These are phyloP conservation scores for Populus pruinosa DNA, from an alignment of 345 rosid species.

Conservation along the genomic window DNA sequence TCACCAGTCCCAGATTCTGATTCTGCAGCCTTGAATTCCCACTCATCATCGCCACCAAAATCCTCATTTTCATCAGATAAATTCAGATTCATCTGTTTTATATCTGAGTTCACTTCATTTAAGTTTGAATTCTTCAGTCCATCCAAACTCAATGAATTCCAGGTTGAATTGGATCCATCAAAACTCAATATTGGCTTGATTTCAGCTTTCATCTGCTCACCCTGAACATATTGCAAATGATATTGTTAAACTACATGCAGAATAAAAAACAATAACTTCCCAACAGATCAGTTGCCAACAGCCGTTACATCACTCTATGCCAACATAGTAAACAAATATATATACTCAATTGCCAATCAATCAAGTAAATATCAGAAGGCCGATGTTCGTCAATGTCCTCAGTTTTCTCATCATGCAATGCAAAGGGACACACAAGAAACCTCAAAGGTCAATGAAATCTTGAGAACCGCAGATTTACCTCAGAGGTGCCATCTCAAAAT, in stretches of 20 bases:
- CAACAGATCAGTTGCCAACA: not conserved
- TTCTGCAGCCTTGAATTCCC: slow-evolving; percentile 40
- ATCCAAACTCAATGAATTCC: slow-evolving; percentile 9
- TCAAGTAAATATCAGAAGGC: not conserved
- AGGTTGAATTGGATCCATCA: not conserved
- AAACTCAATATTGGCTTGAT: not conserved
- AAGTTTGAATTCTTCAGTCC: not conserved
- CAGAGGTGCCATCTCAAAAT: slow-evolving; percentile 3
- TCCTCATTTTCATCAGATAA: slow-evolving; percentile 17
- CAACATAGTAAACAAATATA: not conserved
- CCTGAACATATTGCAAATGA: slow-evolving; percentile 1
- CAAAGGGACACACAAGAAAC: not conserved
- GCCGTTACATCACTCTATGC: not conserved
- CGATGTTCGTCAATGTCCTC: not conserved
- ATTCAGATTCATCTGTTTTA: slow-evolving; percentile 3
- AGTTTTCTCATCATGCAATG: not conserved
- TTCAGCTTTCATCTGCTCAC: slow-evolving; percentile 9
- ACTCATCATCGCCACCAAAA: slow-evolving; percentile 27
- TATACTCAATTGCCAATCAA: not conserved
- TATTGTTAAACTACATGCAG: not conserved
- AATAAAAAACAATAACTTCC: not conserved
- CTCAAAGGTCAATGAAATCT: not conserved
- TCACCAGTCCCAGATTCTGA: slow-evolving; percentile 7
- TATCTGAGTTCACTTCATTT: not conserved
- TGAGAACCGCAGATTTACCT: slow-evolving; percentile 22